These are phyloP conservation scores for Kluyveromyces sp. DNA, from an alignment of 1,139 yeast genomes.

Conservation along the genomic window DNA sequence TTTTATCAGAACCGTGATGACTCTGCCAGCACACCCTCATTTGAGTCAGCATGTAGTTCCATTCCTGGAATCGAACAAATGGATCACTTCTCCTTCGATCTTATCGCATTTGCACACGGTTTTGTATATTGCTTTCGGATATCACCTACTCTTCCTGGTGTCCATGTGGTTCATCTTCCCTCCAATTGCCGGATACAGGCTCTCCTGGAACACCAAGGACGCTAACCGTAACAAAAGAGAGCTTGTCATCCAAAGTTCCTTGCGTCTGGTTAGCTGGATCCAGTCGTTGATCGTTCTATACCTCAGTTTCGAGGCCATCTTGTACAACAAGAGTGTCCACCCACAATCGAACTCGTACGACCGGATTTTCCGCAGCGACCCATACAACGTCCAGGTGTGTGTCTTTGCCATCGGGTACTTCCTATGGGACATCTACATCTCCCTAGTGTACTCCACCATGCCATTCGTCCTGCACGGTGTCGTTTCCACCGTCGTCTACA, in stretches of 20 bases:
- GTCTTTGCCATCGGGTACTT: conserved; percentile 80
- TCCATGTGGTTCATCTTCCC: conserved; percentile 25
- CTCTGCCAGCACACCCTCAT: neutral
- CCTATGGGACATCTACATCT: conserved; percentile 79
- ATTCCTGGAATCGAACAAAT: conserved; percentile 9
- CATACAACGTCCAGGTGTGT: conserved; percentile 65
- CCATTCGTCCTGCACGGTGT: conserved; percentile 84
- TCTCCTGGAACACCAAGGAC: conserved; percentile 7
- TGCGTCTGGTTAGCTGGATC: conserved; percentile 28
- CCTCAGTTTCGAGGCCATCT: conserved; percentile 17
- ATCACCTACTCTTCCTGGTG: conserved; percentile 23
- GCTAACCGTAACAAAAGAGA: conserved; percentile 3
- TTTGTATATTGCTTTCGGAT: conserved; percentile 23
- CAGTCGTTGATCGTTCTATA: conserved; percentile 28
- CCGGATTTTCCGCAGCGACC: conserved; percentile 60
- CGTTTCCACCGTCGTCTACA: conserved; percentile 71
- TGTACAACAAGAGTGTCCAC: conserved; percentile 8
- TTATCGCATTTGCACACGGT: conserved; percentile 24
- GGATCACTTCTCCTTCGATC: conserved; percentile 20
- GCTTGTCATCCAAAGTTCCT: conserved; percentile 24
- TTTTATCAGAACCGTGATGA: neutral
- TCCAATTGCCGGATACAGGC: conserved; percentile 14
- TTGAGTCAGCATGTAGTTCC: conserved; percentile 7
- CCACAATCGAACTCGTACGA: conserved; percentile 31
- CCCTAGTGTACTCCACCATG: conserved; percentile 47